Base-by-base conservation (phyloP, 352 stramenopile species). In the Phytophthora cajani region DNA sequence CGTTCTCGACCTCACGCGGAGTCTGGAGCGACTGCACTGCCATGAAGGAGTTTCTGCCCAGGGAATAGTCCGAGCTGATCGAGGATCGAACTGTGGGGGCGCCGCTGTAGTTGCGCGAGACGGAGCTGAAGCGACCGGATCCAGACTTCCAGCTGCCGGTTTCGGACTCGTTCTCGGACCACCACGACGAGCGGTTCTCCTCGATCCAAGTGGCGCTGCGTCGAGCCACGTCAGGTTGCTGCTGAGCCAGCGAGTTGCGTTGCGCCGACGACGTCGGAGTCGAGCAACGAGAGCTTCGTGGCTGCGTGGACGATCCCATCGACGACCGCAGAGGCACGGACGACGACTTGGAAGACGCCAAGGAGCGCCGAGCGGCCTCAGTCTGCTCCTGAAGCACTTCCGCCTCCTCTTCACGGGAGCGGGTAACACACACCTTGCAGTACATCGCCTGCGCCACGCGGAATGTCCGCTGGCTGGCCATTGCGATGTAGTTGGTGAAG, bases 391-490 rank as follows among this genome's bases (percentile, higher is more conserved):
- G 60, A 11, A 72, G 49, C 21, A 46, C 25, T 21, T 77, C 57
- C 8, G 51, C 52, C 47, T 78, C 70, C 27, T 78, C 63, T 54
- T 81, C 80, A 42, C 84, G 82, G 16, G 84, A 77, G n/a, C 81
- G 77, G 44, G 69, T 79, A 23, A 92, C 62, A 57, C 84, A 92
- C 54, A 83, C 59, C 49, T 82, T 71, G 58, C 84, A 92, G 51
- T 90, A 89, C 27, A 86, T 79, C 66, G 79, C 82, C 72, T 89
- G 87, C 38, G 71, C 66, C 27, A 81, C 60, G 27, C 84, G 82
- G 66, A 89, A 87, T 10, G 69, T 87, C 40, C 82, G 64, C 33
- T 80, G 73, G 49, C 60, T 77, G 12, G 60, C 77, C 59, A 70
- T 67, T 25, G 58, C 46, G 47, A 58, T 52, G 8, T 62, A 57